Evolutionary conservation across 768 basidiomycete species (phyloP).

Genomic region (Hirschioporus abietinus): DNA sequence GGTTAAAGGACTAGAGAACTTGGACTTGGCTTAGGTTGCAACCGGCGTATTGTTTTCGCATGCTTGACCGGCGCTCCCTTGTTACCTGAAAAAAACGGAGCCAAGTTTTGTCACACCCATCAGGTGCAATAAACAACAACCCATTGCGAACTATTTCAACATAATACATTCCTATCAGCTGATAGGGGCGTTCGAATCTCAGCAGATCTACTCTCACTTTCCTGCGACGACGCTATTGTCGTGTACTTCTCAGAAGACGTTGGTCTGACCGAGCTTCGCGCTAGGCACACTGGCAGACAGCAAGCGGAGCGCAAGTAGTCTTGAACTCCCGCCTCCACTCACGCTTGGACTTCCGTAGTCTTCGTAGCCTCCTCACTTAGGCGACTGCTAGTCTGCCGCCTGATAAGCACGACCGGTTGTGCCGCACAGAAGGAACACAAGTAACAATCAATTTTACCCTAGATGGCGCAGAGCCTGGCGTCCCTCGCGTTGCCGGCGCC

Average conservation of each 20-base stretch:
- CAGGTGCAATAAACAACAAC: not conserved
- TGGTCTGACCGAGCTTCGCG: not conserved
- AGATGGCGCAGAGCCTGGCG: conserved; percentile 8
- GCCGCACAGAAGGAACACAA: not conserved
- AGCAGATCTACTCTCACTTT: not conserved
- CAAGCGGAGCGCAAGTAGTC: not conserved
- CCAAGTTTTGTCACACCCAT: not conserved
- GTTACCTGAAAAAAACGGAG: conserved; percentile 1
- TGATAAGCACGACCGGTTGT: not conserved
- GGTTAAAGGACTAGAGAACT: not conserved
- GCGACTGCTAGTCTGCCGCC: not conserved
- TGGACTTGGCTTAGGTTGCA: not conserved
- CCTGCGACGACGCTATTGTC: not conserved
- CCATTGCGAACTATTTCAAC: not conserved
- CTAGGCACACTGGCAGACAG: not conserved
- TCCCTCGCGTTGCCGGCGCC: conserved; percentile 57
- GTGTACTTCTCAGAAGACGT: not conserved
- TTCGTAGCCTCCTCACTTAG: not conserved
- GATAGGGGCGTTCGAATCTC: not conserved
- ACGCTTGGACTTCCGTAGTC: no score
- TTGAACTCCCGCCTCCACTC: not conserved
- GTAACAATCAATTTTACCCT: not conserved
- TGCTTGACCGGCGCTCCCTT: not conserved
- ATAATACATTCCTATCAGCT: not conserved
- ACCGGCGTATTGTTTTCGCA: not conserved